A percentile compares a stretch with the other conserved stretches of the same genome.
Evolutionary conservation across 257 asterid species (phyloP).

Genomic region (Ajuga chamaepitys): DNA sequence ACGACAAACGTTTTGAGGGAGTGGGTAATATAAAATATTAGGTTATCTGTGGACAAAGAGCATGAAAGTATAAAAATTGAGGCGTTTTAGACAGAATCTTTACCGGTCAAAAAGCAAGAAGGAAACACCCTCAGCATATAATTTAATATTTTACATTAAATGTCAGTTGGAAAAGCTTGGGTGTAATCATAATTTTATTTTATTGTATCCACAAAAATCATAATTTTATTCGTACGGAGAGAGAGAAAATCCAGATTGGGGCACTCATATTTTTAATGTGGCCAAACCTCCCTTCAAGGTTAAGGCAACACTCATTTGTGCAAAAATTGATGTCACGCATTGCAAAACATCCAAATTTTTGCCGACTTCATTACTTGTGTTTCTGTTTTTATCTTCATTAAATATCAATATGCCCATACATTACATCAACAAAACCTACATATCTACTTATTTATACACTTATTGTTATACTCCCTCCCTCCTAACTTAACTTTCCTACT

Average conservation of each 20-base stretch:
- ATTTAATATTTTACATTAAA: not conserved
- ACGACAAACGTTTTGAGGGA: too few relatives aligned
- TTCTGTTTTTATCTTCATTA: constrained; percentile 6
- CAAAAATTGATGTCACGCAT: not conserved
- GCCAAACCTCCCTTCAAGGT: constrained; percentile 26
- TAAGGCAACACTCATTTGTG: constrained; percentile 16
- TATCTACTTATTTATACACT: not conserved
- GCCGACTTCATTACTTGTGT: not conserved
- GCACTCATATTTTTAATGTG: constrained; percentile 10
- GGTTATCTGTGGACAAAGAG: constrained; percentile 20
- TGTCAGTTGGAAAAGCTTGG: constrained; percentile 24
- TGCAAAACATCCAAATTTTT: not conserved
- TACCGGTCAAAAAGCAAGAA: constrained; percentile 46
- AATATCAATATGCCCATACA: constrained; percentile 1
- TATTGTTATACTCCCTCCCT: not conserved
- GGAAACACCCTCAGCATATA: constrained; percentile 22
- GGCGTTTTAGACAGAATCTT: constrained; percentile 30
- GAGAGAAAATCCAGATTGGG: constrained; percentile 1
- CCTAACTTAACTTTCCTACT: too few relatives aligned
- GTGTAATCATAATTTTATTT: constrained; percentile 14
- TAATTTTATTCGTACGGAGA: constrained; percentile 24
- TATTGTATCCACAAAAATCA: too few relatives aligned
- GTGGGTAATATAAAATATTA: too few relatives aligned
- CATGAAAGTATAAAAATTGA: constrained; percentile 1
- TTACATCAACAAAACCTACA: not conserved